Percentiles rank a stretch among this genome's conserved stretches.
Evolutionary conservation across 1,284 basidiomycete species (phyloP).

Genomic region (Puccinia novopanici): DNA sequence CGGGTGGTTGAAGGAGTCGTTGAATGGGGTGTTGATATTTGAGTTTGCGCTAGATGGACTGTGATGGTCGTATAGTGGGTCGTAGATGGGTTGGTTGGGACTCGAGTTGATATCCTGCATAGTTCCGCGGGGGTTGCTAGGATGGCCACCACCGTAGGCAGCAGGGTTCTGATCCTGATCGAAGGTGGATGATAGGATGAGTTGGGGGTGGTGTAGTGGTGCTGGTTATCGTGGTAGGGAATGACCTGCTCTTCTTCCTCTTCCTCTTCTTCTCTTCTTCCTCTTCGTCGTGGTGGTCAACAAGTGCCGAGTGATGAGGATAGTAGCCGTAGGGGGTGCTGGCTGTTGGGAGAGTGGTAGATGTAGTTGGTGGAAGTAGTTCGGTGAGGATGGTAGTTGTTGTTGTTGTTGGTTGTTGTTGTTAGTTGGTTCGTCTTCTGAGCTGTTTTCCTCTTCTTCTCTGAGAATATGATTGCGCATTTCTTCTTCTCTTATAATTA

Average conservation of each 20-base stretch:
- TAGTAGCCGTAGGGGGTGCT: constrained; percentile 22
- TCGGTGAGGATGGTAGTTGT: constrained; percentile 11
- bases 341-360: constrained; percentile 7
- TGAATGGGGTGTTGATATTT: neutral
- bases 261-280: constrained; percentile 5
- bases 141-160: constrained; percentile 33
- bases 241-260: neutral
- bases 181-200: constrained; percentile 4
- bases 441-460: neutral
- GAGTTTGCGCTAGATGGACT: constrained; percentile 7
- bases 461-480: neutral
- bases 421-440: neutral
- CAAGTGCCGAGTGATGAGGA: neutral
- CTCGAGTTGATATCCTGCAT: constrained; percentile 25
- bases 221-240: neutral
- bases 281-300: constrained; percentile 11
- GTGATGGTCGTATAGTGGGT: constrained; percentile 21
- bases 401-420: neutral
- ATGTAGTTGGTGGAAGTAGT: constrained; percentile 13
- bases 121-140: constrained; percentile 43
- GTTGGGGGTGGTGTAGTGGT: neutral
- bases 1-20: neutral
- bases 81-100: neutral
- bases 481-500: neutral
- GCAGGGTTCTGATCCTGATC: constrained; percentile 47